These are phyloP conservation scores for Ricinus communis DNA, from an alignment of 345 rosid genomes.

Conservation along the genomic window DNA sequence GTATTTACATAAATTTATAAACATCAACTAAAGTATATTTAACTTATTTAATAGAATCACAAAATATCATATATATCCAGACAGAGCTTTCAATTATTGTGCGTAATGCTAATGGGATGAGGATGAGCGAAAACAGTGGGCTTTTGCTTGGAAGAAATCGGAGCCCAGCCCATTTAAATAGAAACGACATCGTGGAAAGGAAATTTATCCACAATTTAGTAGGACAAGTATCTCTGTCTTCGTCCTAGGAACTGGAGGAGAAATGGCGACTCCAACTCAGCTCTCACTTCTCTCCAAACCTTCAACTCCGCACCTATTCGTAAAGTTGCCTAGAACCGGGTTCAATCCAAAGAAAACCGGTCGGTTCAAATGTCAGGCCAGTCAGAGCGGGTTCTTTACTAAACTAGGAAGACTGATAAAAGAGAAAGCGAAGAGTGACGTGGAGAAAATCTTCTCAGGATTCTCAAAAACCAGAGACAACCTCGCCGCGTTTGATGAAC, in stretches of 20 bases:
- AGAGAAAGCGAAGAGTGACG: conserved; percentile 92
- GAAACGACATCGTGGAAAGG: conserved; percentile 14
- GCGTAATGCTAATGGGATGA: too few species aligned
- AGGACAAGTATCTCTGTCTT: neutral
- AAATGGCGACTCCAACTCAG: conserved; percentile 52
- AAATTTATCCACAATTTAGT: neutral
- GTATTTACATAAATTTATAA: too few species aligned
- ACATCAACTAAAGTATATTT: too few species aligned
- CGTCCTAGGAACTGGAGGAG: neutral
- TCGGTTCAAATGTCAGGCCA: conserved; percentile 59
- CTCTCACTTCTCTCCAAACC: conserved; percentile 52
- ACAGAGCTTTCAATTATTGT: too few species aligned
- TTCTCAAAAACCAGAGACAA: conserved; percentile 92
- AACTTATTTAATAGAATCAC: too few species aligned
- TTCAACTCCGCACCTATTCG: conserved; percentile 22
- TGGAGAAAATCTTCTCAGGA: conserved; percentile 85
- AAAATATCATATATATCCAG: too few species aligned
- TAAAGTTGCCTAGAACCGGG: conserved; percentile 19
- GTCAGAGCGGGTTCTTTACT: conserved; percentile 88
- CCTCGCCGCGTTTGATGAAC: conserved; percentile 89
- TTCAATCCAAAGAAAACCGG: conserved; percentile 5
- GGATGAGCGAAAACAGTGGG: too few species aligned
- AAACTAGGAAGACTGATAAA: conserved; percentile 82
- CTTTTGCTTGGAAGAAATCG: too few species aligned
- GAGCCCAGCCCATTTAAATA: neutral